Conservation (phyloP, 257 asterid species). For the Agastache rugosa region DNA sequence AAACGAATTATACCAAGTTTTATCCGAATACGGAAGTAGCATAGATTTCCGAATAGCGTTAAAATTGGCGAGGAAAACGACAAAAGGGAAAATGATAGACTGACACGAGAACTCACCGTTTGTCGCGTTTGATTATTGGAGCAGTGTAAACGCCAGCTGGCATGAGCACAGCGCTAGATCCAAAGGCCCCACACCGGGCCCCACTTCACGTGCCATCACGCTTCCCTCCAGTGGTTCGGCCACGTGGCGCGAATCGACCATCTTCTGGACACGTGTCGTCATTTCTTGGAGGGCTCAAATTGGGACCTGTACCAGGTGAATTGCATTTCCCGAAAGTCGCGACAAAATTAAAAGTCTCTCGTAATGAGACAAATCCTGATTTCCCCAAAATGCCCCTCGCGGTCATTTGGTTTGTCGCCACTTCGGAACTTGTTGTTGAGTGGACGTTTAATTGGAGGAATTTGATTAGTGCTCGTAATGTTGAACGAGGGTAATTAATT, state of each 20-base stretch:
- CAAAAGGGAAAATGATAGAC: conserved; percentile 33
- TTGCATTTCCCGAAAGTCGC: conserved; percentile 19
- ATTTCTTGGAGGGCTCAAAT: conserved; percentile 38
- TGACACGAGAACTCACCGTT: conserved; percentile 36
- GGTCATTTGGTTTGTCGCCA: not conserved
- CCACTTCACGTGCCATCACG: conserved; percentile 59
- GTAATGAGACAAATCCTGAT: conserved; percentile 24
- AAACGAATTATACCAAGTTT: not conserved
- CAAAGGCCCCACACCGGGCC: conserved; percentile 39
- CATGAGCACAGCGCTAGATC: conserved; percentile 39
- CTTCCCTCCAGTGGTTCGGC: not conserved
- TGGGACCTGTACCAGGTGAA: conserved; percentile 55
- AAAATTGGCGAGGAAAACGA: conserved; percentile 10
- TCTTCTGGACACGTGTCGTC: conserved; percentile 37
- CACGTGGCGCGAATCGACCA: conserved; percentile 39
- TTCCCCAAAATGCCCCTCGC: conserved; percentile 42
- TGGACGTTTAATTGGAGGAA: not conserved
- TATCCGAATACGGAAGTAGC: not conserved
- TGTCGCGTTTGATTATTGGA: conserved; percentile 31
- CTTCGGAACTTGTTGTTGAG: not conserved
- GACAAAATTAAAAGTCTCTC: conserved; percentile 39
- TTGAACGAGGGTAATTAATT: no score
- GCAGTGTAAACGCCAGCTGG: conserved; percentile 45
- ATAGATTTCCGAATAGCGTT: conserved; percentile 9
- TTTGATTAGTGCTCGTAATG: not conserved